A percentile compares a stretch with the other conserved stretches of the same genome.
phyloP scores from a whole-genome alignment of 352 stramenopile species.

The Globisporangium perplexum region DNA sequence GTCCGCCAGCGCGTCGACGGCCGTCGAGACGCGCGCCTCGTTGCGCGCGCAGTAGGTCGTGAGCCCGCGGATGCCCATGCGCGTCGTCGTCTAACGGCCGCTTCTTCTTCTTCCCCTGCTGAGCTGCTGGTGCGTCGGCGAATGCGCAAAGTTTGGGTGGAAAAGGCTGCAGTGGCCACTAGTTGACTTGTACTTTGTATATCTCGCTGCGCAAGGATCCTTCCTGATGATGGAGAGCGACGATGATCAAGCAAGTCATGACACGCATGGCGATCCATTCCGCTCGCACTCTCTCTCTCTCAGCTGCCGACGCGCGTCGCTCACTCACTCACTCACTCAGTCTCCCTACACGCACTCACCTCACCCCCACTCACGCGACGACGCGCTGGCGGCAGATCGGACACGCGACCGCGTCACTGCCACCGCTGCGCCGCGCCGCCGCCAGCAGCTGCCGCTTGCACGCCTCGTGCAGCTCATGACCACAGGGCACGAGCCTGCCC shows the following conservation, averaged over 20 bases:
- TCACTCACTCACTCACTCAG: background rate
- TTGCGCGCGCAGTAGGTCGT: conserved; percentile 51
- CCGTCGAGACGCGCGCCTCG: conserved; percentile 33
- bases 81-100: background rate
- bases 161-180: no score
- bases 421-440: conserved; percentile 11
- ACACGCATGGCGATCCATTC: no score
- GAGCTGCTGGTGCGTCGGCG: no score
- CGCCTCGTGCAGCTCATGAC: conserved; percentile 41
- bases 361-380: background rate
- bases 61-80: conserved; percentile 66
- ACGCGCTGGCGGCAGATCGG: conserved; percentile 12
- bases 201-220: no score
- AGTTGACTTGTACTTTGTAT: no score
- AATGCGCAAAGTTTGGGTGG: no score
- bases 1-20: conserved; percentile 32
- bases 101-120: no score
- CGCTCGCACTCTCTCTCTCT: no score
- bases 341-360: background rate
- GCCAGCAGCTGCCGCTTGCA: conserved; percentile 26
- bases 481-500: conserved; percentile 31
- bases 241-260: no score
- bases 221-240: no score
- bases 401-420: background rate
- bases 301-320: background rate